Evolutionary conservation across 257 asterid species (phyloP).

Genomic region (Nemophila menziesii): DNA sequence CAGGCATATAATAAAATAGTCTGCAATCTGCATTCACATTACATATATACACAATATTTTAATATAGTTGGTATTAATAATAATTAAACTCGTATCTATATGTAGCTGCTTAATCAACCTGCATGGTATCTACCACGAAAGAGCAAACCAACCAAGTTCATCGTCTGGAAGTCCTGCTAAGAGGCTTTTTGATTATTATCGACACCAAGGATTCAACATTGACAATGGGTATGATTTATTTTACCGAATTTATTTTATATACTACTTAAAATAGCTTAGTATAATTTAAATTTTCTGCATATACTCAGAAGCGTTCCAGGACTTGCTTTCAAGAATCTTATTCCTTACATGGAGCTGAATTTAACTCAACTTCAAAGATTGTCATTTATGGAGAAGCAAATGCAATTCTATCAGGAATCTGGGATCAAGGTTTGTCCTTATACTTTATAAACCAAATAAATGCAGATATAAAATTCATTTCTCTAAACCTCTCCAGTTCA

Average conservation of each 20-base stretch:
- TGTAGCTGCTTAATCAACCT: constrained; percentile 36
- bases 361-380: constrained; percentile 28
- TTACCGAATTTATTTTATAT: background rate
- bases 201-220: constrained; percentile 18
- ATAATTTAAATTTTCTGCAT: background rate
- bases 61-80: background rate
- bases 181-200: constrained; percentile 36
- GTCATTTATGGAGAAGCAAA: constrained; percentile 35
- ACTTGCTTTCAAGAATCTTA: constrained; percentile 40
- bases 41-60: background rate
- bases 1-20: background rate
- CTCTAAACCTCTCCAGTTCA: background rate
- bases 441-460: background rate
- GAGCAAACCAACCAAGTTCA: constrained; percentile 23
- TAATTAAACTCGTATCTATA: background rate
- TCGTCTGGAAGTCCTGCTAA: constrained; percentile 33
- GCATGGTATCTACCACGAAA: constrained; percentile 40
- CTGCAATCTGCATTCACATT: background rate
- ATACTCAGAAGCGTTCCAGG: constrained; percentile 62
- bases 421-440: constrained; percentile 66
- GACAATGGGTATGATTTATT: constrained; percentile 21
- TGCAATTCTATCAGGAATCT: constrained; percentile 75
- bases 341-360: constrained; percentile 46
- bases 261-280: no score
- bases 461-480: background rate